Conservation (phyloP, 306 rosid species). For the Psophocarpus tetragonolobus region DNA sequence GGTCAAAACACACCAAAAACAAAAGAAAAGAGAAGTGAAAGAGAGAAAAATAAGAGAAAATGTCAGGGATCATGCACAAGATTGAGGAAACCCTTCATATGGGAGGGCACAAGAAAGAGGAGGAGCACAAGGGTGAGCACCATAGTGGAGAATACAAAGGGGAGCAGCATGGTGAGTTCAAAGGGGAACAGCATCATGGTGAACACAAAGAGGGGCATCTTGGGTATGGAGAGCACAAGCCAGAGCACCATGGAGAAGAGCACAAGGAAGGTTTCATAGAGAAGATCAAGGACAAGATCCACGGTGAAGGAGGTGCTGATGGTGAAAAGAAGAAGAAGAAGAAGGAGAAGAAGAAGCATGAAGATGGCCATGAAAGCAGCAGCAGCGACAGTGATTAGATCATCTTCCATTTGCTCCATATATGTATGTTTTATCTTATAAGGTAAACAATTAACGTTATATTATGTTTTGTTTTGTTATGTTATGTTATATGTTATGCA, state of each 20-base stretch:
- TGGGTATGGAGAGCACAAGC: slow-evolving; percentile 11
- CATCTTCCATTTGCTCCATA: not conserved
- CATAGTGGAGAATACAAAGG: slow-evolving; percentile 27
- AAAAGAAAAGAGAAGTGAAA: not conserved
- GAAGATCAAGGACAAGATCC: slow-evolving; percentile 65
- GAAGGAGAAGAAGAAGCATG: slow-evolving; percentile 37
- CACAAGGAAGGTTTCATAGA: slow-evolving; percentile 52
- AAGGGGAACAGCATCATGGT: slow-evolving; percentile 25
- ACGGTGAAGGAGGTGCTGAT: slow-evolving; percentile 34
- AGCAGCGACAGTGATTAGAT: slow-evolving; percentile 71
- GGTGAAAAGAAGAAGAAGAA: slow-evolving; percentile 43
- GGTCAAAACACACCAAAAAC: not conserved
- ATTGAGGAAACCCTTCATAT: slow-evolving; percentile 53
- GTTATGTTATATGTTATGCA: not conserved
- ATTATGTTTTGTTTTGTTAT: not conserved
- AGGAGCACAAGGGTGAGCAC: slow-evolving; percentile 25
- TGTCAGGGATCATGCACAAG: slow-evolving; percentile 62
- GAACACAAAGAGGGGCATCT: slow-evolving; percentile 5
- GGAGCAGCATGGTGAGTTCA: slow-evolving; percentile 23
- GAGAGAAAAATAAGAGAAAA: slow-evolving; percentile 16
- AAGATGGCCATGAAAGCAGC: slow-evolving; percentile 50
- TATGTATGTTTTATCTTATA: too few species aligned
- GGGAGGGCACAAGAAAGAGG: slow-evolving; percentile 56
- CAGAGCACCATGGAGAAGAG: slow-evolving; percentile 17
- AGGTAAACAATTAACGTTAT: too few species aligned